Base-by-base conservation (phyloP, 2,329 filamentous ascomycete genomes). In the Ophiocordyceps robertsii region DNA sequence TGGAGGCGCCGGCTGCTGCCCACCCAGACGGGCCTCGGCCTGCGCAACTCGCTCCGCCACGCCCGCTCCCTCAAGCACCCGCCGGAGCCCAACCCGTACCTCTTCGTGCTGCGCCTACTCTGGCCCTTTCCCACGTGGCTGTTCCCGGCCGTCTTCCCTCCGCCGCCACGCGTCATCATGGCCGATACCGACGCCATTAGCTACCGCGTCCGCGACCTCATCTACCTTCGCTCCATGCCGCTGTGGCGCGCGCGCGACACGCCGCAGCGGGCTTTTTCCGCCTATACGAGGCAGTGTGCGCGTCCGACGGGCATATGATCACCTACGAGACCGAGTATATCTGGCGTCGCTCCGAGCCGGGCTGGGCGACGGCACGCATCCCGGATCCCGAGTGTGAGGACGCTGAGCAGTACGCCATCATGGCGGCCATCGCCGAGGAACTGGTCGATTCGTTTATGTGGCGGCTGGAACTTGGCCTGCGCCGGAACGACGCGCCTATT, bases 251-350 rank as follows among this genome's bases (percentile, higher is more conserved):
- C 44, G 40, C 54, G 55, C 35, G 54, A 56, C 42, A 56, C 52
- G 37, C 46, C 47, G n/a, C 48, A 49, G 33, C 43, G 54, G 17
- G 48, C 54, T 49, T 56, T 33, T 56, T 51, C 41, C 51, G 53
- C 14, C 44, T 56, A 3, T 56, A 56, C 39, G 54, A 57, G 43
- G 52, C 50, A 13, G 45, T 54, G n/a, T 55, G 51, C 40, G 51
- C 50, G 30, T 44, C 44, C 11, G 47, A 56, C 41, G 53, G 51
- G 10, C 32, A 42, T 6, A 43, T 53, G 19, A 49, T 55, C 8
- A 46, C 49, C 17, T 55, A 52, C 29, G 53, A 54, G 45, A 49
- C 49, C 11, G 51, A 56, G 46, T 57, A 57, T 38, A 49, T 55
- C 36, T 57, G 52, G 51, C 43, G 46, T 10, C 48, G 49, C n/a